Conservation (phyloP, 116 monocot genomes). For the Iris pallida region DNA sequence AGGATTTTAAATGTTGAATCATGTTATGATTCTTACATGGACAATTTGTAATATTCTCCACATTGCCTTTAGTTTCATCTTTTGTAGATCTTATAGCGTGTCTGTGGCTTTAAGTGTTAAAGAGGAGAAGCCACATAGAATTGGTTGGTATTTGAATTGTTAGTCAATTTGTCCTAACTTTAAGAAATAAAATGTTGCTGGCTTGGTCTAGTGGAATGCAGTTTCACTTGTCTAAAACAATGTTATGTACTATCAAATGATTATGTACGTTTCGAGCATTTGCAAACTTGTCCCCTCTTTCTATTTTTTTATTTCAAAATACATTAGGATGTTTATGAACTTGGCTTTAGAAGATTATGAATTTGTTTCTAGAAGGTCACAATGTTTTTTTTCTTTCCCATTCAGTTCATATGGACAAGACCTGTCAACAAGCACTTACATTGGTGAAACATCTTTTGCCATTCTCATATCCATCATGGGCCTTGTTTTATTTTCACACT, state of each 20-base stretch:
- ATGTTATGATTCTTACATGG: too few species aligned
- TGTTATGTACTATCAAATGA: too few species aligned
- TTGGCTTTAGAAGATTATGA: not conserved
- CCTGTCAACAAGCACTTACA: slow-evolving; percentile 66
- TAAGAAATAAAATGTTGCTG: too few species aligned
- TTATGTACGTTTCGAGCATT: not conserved
- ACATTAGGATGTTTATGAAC: not conserved
- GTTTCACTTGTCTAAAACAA: too few species aligned
- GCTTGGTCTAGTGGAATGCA: too few species aligned
- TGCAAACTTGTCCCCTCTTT: not conserved
- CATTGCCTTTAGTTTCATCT: not conserved
- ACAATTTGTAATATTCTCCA: not conserved
- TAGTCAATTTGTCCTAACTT: too few species aligned
- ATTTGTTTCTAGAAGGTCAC: not conserved
- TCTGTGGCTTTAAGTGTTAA: not conserved
- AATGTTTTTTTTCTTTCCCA: slow-evolving; percentile 6
- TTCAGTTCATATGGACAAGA: slow-evolving; percentile 88
- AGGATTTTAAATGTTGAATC: too few species aligned
- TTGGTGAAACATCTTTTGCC: slow-evolving; percentile 69
- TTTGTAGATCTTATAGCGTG: not conserved
- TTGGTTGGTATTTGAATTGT: too few species aligned
- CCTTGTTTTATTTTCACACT: slow-evolving; percentile 82
- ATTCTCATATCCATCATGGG: slow-evolving; percentile 83
- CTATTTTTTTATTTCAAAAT: not conserved
- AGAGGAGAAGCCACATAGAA: too few species aligned